Conservation (phyloP, 805 yeast genomes). For the Myxozyma nipponensis region DNA sequence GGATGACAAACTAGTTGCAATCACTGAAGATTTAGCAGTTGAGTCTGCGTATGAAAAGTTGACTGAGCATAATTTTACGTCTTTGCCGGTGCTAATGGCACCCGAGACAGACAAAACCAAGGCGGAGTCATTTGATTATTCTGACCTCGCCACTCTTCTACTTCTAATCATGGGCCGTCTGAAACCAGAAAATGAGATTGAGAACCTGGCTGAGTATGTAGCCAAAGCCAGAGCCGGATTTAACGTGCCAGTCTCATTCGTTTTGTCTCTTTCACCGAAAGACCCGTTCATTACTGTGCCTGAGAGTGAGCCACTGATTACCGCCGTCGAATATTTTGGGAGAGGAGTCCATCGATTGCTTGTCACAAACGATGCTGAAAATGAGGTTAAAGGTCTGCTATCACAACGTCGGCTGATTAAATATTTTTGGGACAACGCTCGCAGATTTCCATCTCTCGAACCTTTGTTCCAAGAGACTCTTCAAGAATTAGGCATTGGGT, state of each 20-base stretch:
- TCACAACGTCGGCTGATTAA: slow-evolving; percentile 85
- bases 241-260: slow-evolving; percentile 87
- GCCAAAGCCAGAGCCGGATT: slow-evolving; percentile 76
- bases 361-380: slow-evolving; percentile 51
- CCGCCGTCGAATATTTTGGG: slow-evolving; percentile 84
- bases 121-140: slow-evolving; percentile 84
- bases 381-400: slow-evolving; percentile 66
- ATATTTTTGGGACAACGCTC: slow-evolving; percentile 88
- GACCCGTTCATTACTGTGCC: slow-evolving; percentile 80
- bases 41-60: slow-evolving; percentile 85
- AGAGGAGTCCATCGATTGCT: slow-evolving; percentile 94
- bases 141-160: slow-evolving; percentile 83
- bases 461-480: slow-evolving; percentile 64
- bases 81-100: slow-evolving; percentile 62
- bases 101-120: slow-evolving; percentile 50
- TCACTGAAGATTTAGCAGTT: slow-evolving; percentile 65
- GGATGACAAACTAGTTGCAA: slow-evolving; percentile 67
- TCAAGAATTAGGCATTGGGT: slow-evolving; percentile 67
- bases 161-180: slow-evolving; percentile 77
- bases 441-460: slow-evolving; percentile 79
- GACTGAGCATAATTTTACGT: slow-evolving; percentile 68
- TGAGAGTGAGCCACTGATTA: slow-evolving; percentile 55
- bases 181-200: slow-evolving; percentile 29
- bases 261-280: slow-evolving; percentile 76
- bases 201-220: slow-evolving; percentile 42